phyloP scores from a whole-genome alignment of 1,284 basidiomycete genomes.

The Pseudomicrostroma phylloplanum region DNA sequence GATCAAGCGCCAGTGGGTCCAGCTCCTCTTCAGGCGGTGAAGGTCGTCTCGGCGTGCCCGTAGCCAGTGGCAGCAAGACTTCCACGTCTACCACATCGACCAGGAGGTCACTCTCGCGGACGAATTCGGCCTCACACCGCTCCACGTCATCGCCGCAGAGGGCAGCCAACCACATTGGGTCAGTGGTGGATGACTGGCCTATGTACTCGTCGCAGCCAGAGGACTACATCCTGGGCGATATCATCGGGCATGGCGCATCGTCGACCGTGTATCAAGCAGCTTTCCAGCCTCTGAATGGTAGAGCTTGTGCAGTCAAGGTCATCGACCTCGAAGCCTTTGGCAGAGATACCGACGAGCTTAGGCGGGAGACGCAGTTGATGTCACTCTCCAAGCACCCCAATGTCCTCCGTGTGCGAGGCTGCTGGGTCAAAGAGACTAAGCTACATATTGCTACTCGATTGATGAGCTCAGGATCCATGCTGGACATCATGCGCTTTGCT shows the following conservation, averaged over 20 bases:
- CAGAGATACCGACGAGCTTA: slow-evolving; percentile 54
- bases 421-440: slow-evolving; percentile 76
- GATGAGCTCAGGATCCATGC: slow-evolving; percentile 79
- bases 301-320: slow-evolving; percentile 74
- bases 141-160: no score
- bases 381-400: slow-evolving; percentile 87
- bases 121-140: no score
- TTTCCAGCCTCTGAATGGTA: slow-evolving; percentile 56
- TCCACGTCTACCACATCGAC: no score
- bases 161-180: slow-evolving; percentile 58
- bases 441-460: slow-evolving; percentile 78
- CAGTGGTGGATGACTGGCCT: slow-evolving; percentile 71
- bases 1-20: no score
- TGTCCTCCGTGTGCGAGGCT: slow-evolving; percentile 77
- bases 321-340: slow-evolving; percentile 70
- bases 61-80: no score
- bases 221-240: slow-evolving; percentile 40
- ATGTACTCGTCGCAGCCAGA: slow-evolving; percentile 27
- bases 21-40: no score
- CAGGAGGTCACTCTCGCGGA: no score
- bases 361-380: slow-evolving; percentile 82
- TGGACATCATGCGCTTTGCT: slow-evolving; percentile 75
- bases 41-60: no score
- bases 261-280: slow-evolving; percentile 74
- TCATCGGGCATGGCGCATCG: slow-evolving; percentile 67